A percentile compares a stretch with the other conserved stretches of the same genome.
Conservation (phyloP, 768 basidiomycete species). For the Boletus fagicola region DNA sequence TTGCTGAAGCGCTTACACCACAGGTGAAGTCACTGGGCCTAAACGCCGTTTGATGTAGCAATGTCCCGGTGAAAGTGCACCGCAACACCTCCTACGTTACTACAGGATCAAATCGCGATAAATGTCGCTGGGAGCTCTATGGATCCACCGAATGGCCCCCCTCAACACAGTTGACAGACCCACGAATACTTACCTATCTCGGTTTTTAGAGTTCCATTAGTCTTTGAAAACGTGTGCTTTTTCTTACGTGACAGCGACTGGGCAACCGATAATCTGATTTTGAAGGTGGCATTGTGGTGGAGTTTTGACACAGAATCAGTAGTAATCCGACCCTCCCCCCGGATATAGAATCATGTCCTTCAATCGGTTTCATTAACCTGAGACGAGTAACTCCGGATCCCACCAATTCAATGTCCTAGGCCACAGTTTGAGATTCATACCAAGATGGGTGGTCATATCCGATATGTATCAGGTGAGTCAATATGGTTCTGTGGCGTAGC, state of each 20-base stretch:
- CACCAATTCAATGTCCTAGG: neutral
- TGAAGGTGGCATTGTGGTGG: slow-evolving; percentile 5
- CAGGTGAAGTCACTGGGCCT: neutral
- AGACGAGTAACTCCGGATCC: neutral
- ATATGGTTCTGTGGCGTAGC: slow-evolving; percentile 24
- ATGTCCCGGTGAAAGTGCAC: neutral
- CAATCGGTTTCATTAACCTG: slow-evolving; percentile 1
- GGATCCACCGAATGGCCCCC: too few species aligned
- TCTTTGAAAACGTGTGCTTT: neutral
- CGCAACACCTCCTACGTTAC: neutral
- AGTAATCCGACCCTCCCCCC: neutral
- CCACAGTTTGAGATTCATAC: neutral
- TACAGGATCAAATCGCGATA: neutral
- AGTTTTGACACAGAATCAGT: neutral
- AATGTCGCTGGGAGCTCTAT: neutral
- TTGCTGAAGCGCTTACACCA: neutral
- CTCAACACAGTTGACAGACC: neutral
- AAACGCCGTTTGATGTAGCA: neutral
- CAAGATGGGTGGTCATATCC: slow-evolving; percentile 1
- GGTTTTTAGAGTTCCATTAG: slow-evolving; percentile 13
- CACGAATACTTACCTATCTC: neutral
- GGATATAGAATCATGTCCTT: neutral
- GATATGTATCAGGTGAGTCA: slow-evolving; percentile 11
- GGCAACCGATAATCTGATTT: neutral
- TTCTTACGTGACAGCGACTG: neutral